Base-by-base conservation (phyloP, 768 basidiomycete species). In the Boletus rubroflammeus region DNA sequence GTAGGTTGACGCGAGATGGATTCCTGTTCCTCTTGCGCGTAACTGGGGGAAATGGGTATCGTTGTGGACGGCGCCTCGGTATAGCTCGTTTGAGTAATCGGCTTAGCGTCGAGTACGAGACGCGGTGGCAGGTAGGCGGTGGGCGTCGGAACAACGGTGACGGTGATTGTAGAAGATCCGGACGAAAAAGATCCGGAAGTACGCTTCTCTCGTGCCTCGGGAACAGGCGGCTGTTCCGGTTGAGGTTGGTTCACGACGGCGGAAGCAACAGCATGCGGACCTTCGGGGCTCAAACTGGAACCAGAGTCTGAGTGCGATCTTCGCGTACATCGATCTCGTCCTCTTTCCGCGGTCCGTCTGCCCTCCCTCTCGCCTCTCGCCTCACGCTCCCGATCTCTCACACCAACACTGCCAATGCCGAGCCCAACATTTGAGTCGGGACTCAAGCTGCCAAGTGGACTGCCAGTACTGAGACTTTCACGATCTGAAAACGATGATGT, bases 401-500 rank as follows among this genome's bases (percentile, higher is more conserved):
- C 68, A 59, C 67, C 72, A 52, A 61, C 68, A 29, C 54, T 72
- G 32, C 66, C 74, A 13, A 63, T 65, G 13, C 67, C 64, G 9
- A 70, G 61, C 21, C 69, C 62, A 10, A 65, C 42, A 36, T 47
- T 58, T 42, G 57, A 69, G 6, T 79, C 78, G 8, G 78, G 78
- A 34, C 72, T 72, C 52, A 76, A 32, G 44, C 68, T 73, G 34
- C 72, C 72, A 19, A 71, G 41, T n/a, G 72, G 71, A 47, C 68
- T 74, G 31, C 71, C 75, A 6, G 71, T 57, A 25, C 62, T 56
- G 56, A 73, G 53, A 48, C 73, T 68, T 15, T 78, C 78, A 9
- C 79, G 73, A 57, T 82, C 82, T 47, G 79, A 81, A 41, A 81
- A 81, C 1, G 83, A 80, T 15, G 82, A 74, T 6, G 78, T 78